Conservation (phyloP, 202 grass and related monocot genomes). For the Setaria viridis region DNA sequence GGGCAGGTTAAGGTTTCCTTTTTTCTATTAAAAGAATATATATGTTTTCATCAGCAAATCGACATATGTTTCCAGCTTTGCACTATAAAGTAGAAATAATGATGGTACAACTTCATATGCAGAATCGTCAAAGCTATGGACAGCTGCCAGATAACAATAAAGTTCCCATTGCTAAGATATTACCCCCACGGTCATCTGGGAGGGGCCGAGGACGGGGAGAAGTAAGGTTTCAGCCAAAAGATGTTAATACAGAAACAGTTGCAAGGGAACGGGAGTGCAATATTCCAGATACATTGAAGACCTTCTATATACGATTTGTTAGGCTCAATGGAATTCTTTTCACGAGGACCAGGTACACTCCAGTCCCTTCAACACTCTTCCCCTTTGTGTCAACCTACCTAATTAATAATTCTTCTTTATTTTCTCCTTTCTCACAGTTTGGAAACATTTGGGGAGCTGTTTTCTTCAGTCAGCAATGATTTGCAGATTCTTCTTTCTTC, state of each 20-base stretch:
- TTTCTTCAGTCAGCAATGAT: constrained; percentile 58
- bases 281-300: constrained; percentile 63
- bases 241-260: constrained; percentile 48
- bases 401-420: not conserved
- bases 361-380: not conserved
- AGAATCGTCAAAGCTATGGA: constrained; percentile 71
- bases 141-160: constrained; percentile 60
- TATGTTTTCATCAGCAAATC: not conserved
- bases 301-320: constrained; percentile 75
- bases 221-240: constrained; percentile 56
- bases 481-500: constrained; percentile 75
- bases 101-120: constrained; percentile 28
- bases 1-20: not conserved
- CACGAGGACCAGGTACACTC: constrained; percentile 69
- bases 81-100: not conserved
- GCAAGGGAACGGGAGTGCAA: constrained; percentile 51
- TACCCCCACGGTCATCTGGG: constrained; percentile 48
- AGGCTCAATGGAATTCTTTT: constrained; percentile 87
- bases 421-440: constrained; percentile 57
- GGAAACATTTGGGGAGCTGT: constrained; percentile 85
- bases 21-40: not conserved
- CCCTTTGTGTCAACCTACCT: not conserved
- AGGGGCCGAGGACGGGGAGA: constrained; percentile 68
- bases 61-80: not conserved
- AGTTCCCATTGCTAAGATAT: constrained; percentile 36